A percentile compares a stretch with the other conserved stretches of the same genome.
Conservation (phyloP, 192 early-diverging fungal species). For the Coemansia sp. region DNA sequence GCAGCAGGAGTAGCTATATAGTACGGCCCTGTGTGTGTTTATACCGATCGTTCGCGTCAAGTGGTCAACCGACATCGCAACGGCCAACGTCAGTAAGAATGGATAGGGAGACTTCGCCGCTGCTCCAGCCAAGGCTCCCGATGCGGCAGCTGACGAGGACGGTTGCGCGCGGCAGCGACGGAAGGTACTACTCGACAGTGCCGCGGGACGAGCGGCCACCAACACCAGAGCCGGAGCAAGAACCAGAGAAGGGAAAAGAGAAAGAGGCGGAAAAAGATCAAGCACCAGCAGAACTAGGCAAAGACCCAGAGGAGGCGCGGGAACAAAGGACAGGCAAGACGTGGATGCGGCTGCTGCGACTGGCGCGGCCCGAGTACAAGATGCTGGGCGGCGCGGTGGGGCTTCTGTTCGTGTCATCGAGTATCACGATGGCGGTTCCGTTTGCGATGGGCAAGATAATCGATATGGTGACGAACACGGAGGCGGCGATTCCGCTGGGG, state of each 20-base stretch:
- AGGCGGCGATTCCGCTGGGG: constrained; percentile 47
- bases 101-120: not conserved
- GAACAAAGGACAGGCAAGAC: constrained; percentile 22
- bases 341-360: constrained; percentile 49
- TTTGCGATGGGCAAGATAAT: constrained; percentile 71
- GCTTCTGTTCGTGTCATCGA: constrained; percentile 61
- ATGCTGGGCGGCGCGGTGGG: constrained; percentile 58
- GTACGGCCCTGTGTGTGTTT: no score
- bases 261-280: not conserved
- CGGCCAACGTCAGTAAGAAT: no score
- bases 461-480: constrained; percentile 62
- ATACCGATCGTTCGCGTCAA: no score
- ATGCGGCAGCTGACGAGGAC: not conserved
- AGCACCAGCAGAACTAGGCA: constrained; percentile 7
- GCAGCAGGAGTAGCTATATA: no score
- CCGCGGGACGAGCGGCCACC: constrained; percentile 8
- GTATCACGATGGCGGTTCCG: constrained; percentile 65
- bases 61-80: no score
- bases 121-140: not conserved
- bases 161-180: constrained; percentile 8
- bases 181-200: constrained; percentile 44
- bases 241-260: not conserved
- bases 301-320: constrained; percentile 32
- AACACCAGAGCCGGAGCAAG: constrained; percentile 9
- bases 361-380: constrained; percentile 50